Conservation (phyloP, 352 stramenopile species). For the Phytopythium sindhum region DNA sequence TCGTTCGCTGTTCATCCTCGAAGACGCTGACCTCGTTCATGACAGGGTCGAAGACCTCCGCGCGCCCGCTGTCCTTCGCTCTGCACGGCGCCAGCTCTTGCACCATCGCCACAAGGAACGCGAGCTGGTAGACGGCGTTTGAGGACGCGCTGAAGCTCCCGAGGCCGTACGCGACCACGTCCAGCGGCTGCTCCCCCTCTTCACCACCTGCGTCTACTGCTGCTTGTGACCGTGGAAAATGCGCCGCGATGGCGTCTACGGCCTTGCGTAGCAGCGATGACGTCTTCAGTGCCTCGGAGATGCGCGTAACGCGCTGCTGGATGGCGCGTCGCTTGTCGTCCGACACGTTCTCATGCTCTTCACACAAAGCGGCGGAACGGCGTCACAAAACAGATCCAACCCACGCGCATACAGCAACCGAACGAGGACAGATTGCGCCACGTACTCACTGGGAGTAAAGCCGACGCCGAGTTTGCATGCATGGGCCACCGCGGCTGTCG, state of each 20-base stretch:
- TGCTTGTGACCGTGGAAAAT: slow-evolving; percentile 17
- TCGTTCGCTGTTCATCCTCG: not conserved
- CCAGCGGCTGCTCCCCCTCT: slow-evolving; percentile 1
- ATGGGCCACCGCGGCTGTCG: not conserved
- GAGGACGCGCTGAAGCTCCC: slow-evolving; percentile 70
- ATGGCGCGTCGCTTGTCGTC: slow-evolving; percentile 34
- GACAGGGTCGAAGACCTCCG: slow-evolving; percentile 70
- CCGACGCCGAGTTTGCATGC: not conserved
- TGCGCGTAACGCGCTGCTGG: slow-evolving; percentile 29
- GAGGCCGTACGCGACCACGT: slow-evolving; percentile 65
- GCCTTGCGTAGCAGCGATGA: slow-evolving; percentile 29
- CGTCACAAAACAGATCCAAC: not conserved
- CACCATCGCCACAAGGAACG: slow-evolving; percentile 47
- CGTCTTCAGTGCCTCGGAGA: slow-evolving; percentile 26
- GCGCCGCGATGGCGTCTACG: slow-evolving; percentile 15
- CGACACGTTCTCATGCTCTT: slow-evolving; percentile 1
- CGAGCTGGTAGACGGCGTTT: slow-evolving; percentile 78
- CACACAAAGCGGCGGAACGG: not conserved
- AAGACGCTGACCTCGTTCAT: slow-evolving; percentile 59
- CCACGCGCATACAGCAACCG: too few species aligned
- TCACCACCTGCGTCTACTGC: not conserved
- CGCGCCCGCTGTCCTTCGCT: not conserved
- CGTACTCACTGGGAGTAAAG: not conserved
- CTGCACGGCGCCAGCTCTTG: slow-evolving; percentile 12
- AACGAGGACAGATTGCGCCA: too few species aligned